Conservation (phyloP, 108 stramenopile species). For the Nitzschia sp. region DNA sequence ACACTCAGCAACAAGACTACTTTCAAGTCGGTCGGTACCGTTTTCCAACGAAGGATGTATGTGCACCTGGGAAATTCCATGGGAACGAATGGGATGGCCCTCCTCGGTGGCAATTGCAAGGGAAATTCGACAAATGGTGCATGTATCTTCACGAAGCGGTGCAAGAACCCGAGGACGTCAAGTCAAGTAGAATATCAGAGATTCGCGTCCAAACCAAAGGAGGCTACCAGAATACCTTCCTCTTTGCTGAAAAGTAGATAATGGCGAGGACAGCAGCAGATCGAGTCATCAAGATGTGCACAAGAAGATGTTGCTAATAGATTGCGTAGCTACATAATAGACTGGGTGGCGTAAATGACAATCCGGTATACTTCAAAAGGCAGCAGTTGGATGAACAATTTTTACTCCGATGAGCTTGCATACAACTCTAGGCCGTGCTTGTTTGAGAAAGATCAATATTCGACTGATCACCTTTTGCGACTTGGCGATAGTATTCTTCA, state of each 20-base stretch:
- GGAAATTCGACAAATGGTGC: slow-evolving; percentile 45
- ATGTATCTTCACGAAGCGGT: slow-evolving; percentile 40
- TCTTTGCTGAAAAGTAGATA: neutral
- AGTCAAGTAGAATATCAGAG: neutral
- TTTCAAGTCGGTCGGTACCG: slow-evolving; percentile 38
- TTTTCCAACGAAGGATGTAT: slow-evolving; percentile 49
- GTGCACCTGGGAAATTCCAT: slow-evolving; percentile 40
- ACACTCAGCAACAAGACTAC: slow-evolving; percentile 44
- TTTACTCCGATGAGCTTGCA: too few species aligned
- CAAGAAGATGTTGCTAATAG: too few species aligned
- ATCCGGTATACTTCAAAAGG: too few species aligned
- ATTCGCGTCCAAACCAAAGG: neutral
- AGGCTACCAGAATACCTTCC: neutral
- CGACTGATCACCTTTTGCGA: slow-evolving; percentile 18
- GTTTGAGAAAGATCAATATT: neutral
- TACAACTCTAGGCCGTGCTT: neutral
- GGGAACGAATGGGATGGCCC: slow-evolving; percentile 53
- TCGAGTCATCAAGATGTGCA: neutral
- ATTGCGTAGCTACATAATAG: too few species aligned
- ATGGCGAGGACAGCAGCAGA: too few species aligned
- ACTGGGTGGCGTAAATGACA: too few species aligned
- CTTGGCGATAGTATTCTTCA: slow-evolving; percentile 57
- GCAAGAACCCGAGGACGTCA: slow-evolving; percentile 1
- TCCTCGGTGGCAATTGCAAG: slow-evolving; percentile 27
- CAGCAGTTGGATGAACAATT: too few species aligned